These are phyloP conservation scores for Hypoxylon sp. DNA, from an alignment of 2,329 filamentous ascomycete species.

Conservation along the genomic window DNA sequence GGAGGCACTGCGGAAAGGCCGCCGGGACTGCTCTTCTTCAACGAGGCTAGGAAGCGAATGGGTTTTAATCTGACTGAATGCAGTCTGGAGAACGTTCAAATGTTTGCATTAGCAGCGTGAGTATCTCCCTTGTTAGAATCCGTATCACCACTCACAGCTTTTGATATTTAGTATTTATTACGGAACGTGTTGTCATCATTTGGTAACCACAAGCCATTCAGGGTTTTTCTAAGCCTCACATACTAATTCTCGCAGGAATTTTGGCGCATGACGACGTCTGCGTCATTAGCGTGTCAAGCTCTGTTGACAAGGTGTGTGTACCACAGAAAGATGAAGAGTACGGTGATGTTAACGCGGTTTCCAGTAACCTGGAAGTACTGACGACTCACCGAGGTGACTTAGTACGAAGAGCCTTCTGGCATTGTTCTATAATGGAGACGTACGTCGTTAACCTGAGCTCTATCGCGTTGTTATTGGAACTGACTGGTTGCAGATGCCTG, in stretches of 20 bases:
- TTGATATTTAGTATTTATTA: slow-evolving; percentile 63
- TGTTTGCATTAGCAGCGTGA: slow-evolving; percentile 68
- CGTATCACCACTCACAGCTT: slow-evolving; percentile 22
- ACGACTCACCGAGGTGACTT: slow-evolving; percentile 62
- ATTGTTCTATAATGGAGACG: slow-evolving; percentile 68
- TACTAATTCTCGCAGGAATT: slow-evolving; percentile 62
- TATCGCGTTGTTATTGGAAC: slow-evolving; percentile 3
- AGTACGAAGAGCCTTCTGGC: slow-evolving; percentile 69
- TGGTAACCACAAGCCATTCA: slow-evolving; percentile 56
- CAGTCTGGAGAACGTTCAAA: slow-evolving; percentile 70
- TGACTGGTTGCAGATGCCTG: slow-evolving; percentile 59
- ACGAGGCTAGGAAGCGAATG: slow-evolving; percentile 71
- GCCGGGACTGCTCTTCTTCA: slow-evolving; percentile 71
- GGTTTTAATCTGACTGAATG: slow-evolving; percentile 69
- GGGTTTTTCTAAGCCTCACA: slow-evolving; percentile 11
- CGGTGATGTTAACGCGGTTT: slow-evolving; percentile 32
- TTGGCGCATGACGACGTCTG: slow-evolving; percentile 69
- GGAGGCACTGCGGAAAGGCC: slow-evolving; percentile 64
- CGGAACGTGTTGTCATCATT: slow-evolving; percentile 64
- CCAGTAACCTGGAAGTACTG: slow-evolving; percentile 59
- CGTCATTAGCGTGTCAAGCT: slow-evolving; percentile 69
- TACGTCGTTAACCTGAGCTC: slow-evolving; percentile 48
- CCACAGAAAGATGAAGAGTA: neutral
- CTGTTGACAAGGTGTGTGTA: slow-evolving; percentile 66
- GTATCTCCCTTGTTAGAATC: slow-evolving; percentile 39